Evolutionary conservation across 2,329 filamentous ascomycete genomes (phyloP).

Genomic region (Alternaria tenuissima): DNA sequence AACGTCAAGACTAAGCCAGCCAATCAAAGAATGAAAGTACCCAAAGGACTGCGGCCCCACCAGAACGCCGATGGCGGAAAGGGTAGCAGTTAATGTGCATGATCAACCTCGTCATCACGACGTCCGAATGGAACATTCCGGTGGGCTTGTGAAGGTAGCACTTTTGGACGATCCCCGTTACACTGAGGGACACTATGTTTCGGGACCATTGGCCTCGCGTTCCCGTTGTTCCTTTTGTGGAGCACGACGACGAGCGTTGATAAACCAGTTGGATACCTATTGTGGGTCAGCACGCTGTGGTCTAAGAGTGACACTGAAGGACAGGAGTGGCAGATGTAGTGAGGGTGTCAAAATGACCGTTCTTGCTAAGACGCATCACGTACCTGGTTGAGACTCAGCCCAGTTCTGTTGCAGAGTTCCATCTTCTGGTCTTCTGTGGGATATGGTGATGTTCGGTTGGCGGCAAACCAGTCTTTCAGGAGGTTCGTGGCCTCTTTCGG

Average conservation of each 20-base stretch:
- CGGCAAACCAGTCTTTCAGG: constrained; percentile 77
- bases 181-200: constrained; percentile 5
- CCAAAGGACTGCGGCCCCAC: constrained; percentile 3
- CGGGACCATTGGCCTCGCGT: constrained; percentile 30
- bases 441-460: constrained; percentile 70
- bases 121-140: neutral
- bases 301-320: constrained; percentile 16
- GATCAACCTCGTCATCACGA: neutral
- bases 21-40: constrained; percentile 2
- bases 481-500: constrained; percentile 90
- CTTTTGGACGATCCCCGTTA: neutral
- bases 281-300: constrained; percentile 20
- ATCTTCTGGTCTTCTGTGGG: constrained; percentile 90
- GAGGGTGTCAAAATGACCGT: constrained; percentile 48
- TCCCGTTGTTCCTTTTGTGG: constrained; percentile 43
- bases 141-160: neutral
- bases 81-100: neutral
- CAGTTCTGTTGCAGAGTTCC: constrained; percentile 77
- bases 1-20: neutral
- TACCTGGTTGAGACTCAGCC: constrained; percentile 77
- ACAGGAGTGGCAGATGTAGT: constrained; percentile 30
- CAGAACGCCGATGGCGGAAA: neutral
- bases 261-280: constrained; percentile 80
- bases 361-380: constrained; percentile 9
- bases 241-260: constrained; percentile 73